Base-by-base conservation (phyloP, 768 basidiomycete species). In the Clitopilus hobsonii region DNA sequence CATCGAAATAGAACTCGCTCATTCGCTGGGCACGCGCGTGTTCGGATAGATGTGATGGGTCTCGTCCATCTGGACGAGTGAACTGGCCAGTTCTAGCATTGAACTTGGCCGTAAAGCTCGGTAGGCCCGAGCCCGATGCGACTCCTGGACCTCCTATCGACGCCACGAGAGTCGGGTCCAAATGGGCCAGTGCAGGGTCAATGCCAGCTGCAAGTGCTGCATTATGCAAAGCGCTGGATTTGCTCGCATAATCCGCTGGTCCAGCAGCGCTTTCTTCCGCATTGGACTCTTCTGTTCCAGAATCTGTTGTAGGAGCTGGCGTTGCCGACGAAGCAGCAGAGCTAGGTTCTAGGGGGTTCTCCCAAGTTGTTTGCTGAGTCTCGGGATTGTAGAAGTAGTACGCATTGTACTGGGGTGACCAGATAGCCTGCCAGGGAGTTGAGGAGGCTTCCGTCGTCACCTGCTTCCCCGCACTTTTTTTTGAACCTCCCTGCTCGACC, bases 1-100 rank as follows among this genome's bases (percentile, higher is more conserved):
- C 85, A 59, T 94, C 91, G 58, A 94, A 94, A 69, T 91, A 94
- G 62, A 90, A 88, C 64, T 86, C 81, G 74, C 88, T 91, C 91
- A 93, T 93, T 38, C 91, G 81, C 67, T 85, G 84, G 63, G 84
- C 85, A 5, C 91, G 83, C 60, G 91, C 90, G 60, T 82, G 89
- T 65, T 93, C 91, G 16, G 85, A 87, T 51, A 94, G 67, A 63
- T 91, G 89, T 2, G 80, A 70, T 5, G 91, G 90, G 52, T 89
- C 84, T 23, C 91, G 82, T 14, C 79, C 82, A 52, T 89, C 85
- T 3, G 74, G 64, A 16, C 80, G 76, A 8, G 90, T 70, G 61
- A 94, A 92, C 50, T 85, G 75, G 6, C 91, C 91, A 0, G 91
- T 91, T 52, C 89, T 86, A 1, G 89, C 84, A 61, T 91, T 91